Evolutionary conservation across 768 basidiomycete species (phyloP), one percentile per base, ranked within the genome.

Genomic region (Tricholoma sp.): DNA sequence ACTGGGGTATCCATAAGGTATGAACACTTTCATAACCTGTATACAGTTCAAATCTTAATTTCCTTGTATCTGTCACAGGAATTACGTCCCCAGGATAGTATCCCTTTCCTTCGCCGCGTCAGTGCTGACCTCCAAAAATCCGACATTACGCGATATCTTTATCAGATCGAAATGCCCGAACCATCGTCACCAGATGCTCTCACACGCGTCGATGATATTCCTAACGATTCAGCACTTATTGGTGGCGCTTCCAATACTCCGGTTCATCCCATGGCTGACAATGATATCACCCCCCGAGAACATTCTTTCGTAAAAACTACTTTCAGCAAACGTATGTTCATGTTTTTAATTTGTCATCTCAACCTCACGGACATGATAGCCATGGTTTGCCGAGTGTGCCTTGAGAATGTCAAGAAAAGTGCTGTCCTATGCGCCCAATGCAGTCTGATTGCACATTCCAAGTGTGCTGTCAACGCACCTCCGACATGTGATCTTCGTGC

Each of bases 291-390:
- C 4, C 81, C 85, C 17, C 80, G 83, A 48, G 80, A 86, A 36
- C 95, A 97, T 65, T 80, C 82, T 11, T 94, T 96, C 68, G 89
- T 96, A 31, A 94, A 91, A 75, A 95, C 93, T 3, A 89, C 89
- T 8, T 97, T 98, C 70, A 85, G 86, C 65, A 94, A 94, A 76
- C 84, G 94, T 97, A 67, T 68, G 90, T 76, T 42, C 58, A 12
- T 42, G 13, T 50, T 48, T 29, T 44, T 62, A 11, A 60, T 56
- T 51, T 52, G 32, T 20, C 34, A 34, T 50, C 34, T 56, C 28
- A 17, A 53, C n/a, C 9, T 45, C 52, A 50, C 57, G 63, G 24
- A 39, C 59, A 59, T 33, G 33, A 49, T 55, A 98, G 95, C 91
- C 28, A 87, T 97, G 77, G 73, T 80, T 2, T 98, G 95, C 71